Base-by-base conservation (phyloP, 78 protist genomes). In the Chrysochromulina parva region DNA sequence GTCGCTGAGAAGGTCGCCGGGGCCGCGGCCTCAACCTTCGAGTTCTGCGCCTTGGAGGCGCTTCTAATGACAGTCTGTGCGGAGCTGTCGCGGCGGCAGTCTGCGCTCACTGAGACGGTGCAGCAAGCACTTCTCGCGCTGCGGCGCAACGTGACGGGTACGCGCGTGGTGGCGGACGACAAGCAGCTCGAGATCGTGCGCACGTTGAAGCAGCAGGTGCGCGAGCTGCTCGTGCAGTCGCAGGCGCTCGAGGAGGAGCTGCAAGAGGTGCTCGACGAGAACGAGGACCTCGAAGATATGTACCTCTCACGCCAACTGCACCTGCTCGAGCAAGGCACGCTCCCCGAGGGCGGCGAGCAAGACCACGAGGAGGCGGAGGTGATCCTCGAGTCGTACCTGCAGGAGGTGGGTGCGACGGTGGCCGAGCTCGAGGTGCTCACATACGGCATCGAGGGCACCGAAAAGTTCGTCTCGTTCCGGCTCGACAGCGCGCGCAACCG, bases 381-480 rank as follows among this genome's bases (percentile, higher is more conserved):
- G 82, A 9, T 74, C 55, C 82, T 74, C 58, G 82, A 74, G 82
- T 74, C 57, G 28, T 74, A 74, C 57, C 26, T 65, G 22, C 82
- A 74, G 55, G 82, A 74, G 57, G 57, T 74, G 38, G 82, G 82
- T 26, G 38, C 82, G 38, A 74, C 82, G 24, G 55, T 74, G 24
- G 82, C 55, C 24, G 82, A 53, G 54, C 13, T 74, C 26, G 57
- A 74, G 9, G 82, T 13, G 82, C 5, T 74, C 57, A 11, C 53
- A 1, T 74, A 16, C 24, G 5, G 55, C 26, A 74, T 74, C 52
- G 82, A 74, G 55, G 10, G 55, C 13, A 74, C 82, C 55, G 82
- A 74, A 57, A 74, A 74, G 82, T 74, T 74, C 82, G 82, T 74
- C 82, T 74, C 82, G 0, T 74, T 74, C 82, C 53, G 82, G 26